Base-by-base conservation (phyloP, 257 asterid species). In the Cordia subcordata region DNA sequence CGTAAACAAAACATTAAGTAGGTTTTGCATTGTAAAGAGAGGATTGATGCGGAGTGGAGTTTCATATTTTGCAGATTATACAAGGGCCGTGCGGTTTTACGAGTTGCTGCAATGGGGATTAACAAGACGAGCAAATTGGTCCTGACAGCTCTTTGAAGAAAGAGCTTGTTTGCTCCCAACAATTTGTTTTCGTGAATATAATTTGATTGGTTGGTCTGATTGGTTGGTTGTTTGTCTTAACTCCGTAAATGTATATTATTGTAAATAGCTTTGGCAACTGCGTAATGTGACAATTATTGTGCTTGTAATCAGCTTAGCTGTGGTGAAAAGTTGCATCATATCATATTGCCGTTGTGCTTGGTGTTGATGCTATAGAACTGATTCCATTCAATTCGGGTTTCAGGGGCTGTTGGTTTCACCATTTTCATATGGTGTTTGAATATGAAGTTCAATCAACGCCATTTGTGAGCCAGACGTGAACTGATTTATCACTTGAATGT, bases 81-180 rank as follows among this genome's bases (percentile, higher is more conserved):
- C 82, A 82, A 70, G 71, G 81, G 87, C 49, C 96, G 92, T 21
- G 75, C 89, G 19, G 65, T 83, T 33, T 57, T 87, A 62, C 80
- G 68, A 64, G 72, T 71, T 62, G 98, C 96, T 72, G 70, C 95
- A 8, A 61, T 65, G 40, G 98, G 98, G 53, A 71, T 79, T 60
- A 95, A 85, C 67, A 82, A 77, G 61, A 72, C 90, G 0, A 80
- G 77, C 78, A 90, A 85, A 72, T 73, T 75, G 55, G 86, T 84
- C 54, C 58, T 84, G 56, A 76, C 58, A 58, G 81, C 77, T 57
- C 80, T 84, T 8, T 83, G 69, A 72, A 39, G 63, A 13, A 8
- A 15, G 38, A 32, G 0, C 8, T 12, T n/a, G 22, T 18, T 10
- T 49, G 38, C 21, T 10, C 3, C 8, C 38, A 47, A 8, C 13